These are phyloP conservation scores for Coemansia sp. DNA, from an alignment of 192 early-diverging fungal genomes.

Conservation along the genomic window DNA sequence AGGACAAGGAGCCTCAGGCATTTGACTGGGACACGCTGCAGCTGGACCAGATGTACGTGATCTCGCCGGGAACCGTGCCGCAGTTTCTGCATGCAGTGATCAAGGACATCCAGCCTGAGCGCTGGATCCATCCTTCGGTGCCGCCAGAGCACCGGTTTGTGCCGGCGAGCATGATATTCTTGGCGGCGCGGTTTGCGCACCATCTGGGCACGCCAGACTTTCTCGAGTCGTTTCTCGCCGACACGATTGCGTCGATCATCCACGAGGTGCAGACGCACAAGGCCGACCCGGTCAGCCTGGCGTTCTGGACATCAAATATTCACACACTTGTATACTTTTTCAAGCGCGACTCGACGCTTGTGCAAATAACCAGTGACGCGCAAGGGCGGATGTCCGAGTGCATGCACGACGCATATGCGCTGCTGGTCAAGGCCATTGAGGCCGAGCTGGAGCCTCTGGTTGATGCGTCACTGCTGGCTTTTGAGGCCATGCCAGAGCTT, in stretches of 20 bases:
- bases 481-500: conserved; percentile 69
- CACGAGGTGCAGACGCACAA: conserved; percentile 50
- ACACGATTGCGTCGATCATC: conserved; percentile 59
- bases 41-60: conserved; percentile 96
- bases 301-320: conserved; percentile 86
- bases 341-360: conserved; percentile 78
- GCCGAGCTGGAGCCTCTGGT: conserved; percentile 65
- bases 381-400: conserved; percentile 83
- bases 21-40: conserved; percentile 82
- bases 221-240: conserved; percentile 66
- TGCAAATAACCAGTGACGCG: conserved; percentile 64
- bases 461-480: conserved; percentile 66
- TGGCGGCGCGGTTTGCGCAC: conserved; percentile 85
- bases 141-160: conserved; percentile 59
- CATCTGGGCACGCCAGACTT: conserved; percentile 75
- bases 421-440: conserved; percentile 65
- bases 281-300: conserved; percentile 62
- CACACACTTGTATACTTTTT: conserved; percentile 82
- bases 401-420: conserved; percentile 67
- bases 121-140: conserved; percentile 42
- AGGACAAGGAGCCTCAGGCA: conserved; percentile 30
- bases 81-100: conserved; percentile 74
- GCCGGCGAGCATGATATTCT: conserved; percentile 84
- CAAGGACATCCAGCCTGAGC: conserved; percentile 63
- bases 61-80: conserved; percentile 68